These are phyloP conservation scores for Leccinum aurantiacum DNA, from an alignment of 768 basidiomycete species.

Conservation along the genomic window DNA sequence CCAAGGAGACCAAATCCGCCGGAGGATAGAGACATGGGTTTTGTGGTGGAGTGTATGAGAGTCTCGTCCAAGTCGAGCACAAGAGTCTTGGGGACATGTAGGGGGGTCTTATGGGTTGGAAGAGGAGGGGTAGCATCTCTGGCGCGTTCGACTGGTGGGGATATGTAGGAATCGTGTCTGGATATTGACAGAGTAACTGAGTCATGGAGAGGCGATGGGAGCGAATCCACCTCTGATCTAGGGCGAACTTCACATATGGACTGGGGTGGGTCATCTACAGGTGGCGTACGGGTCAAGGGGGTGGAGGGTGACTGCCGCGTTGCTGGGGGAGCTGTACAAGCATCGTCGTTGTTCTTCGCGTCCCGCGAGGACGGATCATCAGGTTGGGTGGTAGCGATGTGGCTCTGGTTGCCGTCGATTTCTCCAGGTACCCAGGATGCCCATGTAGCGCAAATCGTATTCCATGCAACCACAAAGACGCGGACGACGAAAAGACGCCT, in stretches of 20 bases:
- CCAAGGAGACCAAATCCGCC: constrained; percentile 64
- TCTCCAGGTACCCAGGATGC: constrained; percentile 39
- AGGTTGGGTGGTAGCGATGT: constrained; percentile 4
- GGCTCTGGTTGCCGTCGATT: constrained; percentile 18
- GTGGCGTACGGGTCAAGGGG: constrained; percentile 27
- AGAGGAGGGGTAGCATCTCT: constrained; percentile 53
- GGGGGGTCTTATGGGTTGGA: constrained; percentile 57
- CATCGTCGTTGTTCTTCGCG: constrained; percentile 13
- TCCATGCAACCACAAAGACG: constrained; percentile 67
- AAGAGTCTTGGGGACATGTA: constrained; percentile 88
- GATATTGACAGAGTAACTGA: constrained; percentile 13
- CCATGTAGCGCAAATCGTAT: constrained; percentile 63
- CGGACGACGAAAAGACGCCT: constrained; percentile 71
- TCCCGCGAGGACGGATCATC: constrained; percentile 9
- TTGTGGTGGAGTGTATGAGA: constrained; percentile 94
- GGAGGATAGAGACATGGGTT: constrained; percentile 54
- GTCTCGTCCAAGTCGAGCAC: constrained; percentile 98
- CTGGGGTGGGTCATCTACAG: constrained; percentile 17
- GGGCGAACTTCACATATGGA: constrained; percentile 9
- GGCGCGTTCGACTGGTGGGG: constrained; percentile 28
- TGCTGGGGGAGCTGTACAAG: constrained; percentile 21
- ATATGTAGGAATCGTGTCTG: constrained; percentile 11
- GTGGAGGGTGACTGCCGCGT: constrained; percentile 19
- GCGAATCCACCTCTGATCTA: constrained; percentile 16
- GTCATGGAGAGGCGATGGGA: constrained; percentile 20